Evolutionary conservation across 352 stramenopile species (phyloP).

Genomic region (Elongisporangium undulatum): DNA sequence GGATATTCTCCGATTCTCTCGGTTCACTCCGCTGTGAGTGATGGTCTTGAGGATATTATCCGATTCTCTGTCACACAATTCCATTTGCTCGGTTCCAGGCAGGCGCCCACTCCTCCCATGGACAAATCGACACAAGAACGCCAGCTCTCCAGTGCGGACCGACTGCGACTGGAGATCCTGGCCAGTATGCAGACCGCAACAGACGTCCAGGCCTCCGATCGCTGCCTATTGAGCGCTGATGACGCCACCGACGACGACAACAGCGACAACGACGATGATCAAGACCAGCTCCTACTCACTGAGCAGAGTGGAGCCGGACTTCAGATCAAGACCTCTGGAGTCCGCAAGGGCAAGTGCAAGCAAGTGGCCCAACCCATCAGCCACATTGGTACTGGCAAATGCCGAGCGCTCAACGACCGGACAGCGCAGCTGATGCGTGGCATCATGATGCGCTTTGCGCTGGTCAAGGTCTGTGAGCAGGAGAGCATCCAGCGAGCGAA

Average conservation of each 20-base stretch:
- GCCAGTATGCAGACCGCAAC: neutral
- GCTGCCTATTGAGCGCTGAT: neutral
- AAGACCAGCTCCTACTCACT: constrained; percentile 9
- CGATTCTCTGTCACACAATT: no score
- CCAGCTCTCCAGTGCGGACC: neutral
- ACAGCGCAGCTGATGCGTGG: constrained; percentile 54
- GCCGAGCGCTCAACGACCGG: neutral
- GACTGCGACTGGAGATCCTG: neutral
- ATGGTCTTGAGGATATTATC: no score
- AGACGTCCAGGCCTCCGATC: neutral
- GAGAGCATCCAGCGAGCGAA: neutral
- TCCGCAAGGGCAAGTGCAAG: constrained; percentile 9
- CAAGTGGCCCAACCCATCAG: neutral
- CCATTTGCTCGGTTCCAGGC: no score
- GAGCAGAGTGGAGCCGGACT: neutral
- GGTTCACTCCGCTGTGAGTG: no score
- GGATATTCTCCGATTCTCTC: no score
- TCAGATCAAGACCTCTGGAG: constrained; percentile 9
- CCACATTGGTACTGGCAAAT: neutral
- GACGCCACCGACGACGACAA: constrained; percentile 12
- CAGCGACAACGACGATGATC: constrained; percentile 9
- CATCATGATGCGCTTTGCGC: constrained; percentile 38
- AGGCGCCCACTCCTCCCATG: no score
- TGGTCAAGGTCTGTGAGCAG: constrained; percentile 1
- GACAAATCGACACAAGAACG: neutral